Base-by-base conservation (phyloP, 352 stramenopile species). In the Phytophthora cactorum region DNA sequence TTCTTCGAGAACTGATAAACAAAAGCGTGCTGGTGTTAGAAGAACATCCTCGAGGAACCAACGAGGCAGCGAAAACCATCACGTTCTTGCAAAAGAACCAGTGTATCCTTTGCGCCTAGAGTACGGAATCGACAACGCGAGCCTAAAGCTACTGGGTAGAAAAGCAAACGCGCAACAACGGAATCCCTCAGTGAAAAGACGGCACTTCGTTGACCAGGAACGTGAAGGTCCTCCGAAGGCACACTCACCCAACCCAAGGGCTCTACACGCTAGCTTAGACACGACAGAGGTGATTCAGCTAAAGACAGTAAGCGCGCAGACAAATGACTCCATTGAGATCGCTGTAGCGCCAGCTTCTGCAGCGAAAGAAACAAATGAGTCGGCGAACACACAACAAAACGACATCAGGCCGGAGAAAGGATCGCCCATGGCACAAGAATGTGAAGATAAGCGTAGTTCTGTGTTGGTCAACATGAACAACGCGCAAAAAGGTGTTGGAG, bases 101-200 rank as follows among this genome's bases (percentile, higher is more conserved):
- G 49, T 70, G 9, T 63, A 60, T 39, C 59, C 69, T 2, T 53
- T 76, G 27, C 69, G 64, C 4, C 46, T 67, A 7, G 69, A 67
- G 17, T 70, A 73, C n/a, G 64, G 50, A 10, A 43, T 32, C 31
- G 54, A 73, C 25, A 52, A 25, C 15, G 52, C 47, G 25, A 70
- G 69, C 15, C 72, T 76, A 12, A 73, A 63, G 15, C 51, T 76
- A 34, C 11, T 76, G 15, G 64, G 69, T 31, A 65, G 65, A 36
- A 65, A 14, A n/a, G 51, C 50, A 36, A 65, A 14, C 25, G 51
- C 50, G 25, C 25, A 46, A 25, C 59, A 63, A 27, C 50, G 49
- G 10, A 73, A 73, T 34, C 53, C 54, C 52, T 70, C 63, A 6
- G 36, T 73, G 36, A 69, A 52, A 49, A 63, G 11, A 52, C 66